Base-by-base conservation (phyloP, 1,284 basidiomycete species). In the Papiliotrema laurentii region DNA sequence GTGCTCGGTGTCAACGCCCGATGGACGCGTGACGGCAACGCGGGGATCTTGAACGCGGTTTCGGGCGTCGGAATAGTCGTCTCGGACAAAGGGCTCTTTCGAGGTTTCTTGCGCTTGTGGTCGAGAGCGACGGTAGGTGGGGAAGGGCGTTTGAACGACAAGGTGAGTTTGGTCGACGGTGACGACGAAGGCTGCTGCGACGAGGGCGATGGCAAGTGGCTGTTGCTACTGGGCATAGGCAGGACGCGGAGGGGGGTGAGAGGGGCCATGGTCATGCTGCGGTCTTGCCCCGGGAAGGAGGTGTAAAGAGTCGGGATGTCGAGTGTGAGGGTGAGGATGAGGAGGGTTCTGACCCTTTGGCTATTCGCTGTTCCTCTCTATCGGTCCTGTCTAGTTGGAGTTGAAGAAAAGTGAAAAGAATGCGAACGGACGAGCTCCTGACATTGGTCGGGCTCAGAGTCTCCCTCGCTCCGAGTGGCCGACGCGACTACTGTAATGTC, bases 1-100 rank as follows among this genome's bases (percentile, higher is more conserved):
- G 68, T 65, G 22, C 59, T 60, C 2, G 69, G 69, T 6, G 69
- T 70, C 35, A 60, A 49, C 5, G 60, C 39, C 44, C 50, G 26
- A 19, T 43, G 49, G 16, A 24, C 45, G 5, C 25, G 33, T 5
- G 25, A 11, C 13, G 51, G 55, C 5, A 55, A 33, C 4, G 49
- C 43, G 6, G 58, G 56, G 22, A 58, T 47, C 46, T 60, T 59
- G 55, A 60, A 61, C 34, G 11, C 11, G 25, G 6, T 34, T 22
- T 31, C n/a, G 3, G 6, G 5, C 16, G 45, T 30, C 3, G 35
- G 24, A 28, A 28, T 36, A 3, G 31, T 24, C 16, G 37, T 13
- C 33, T 31, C 28, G 41, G 19, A 9, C 18, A 19, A 30, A 14
- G n/a, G 41, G 31, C 31, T 27, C 18, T 28, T 38, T n/a, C 33